Conservation (phyloP, 441 rosid genomes). For the Monsonia emarginata region DNA sequence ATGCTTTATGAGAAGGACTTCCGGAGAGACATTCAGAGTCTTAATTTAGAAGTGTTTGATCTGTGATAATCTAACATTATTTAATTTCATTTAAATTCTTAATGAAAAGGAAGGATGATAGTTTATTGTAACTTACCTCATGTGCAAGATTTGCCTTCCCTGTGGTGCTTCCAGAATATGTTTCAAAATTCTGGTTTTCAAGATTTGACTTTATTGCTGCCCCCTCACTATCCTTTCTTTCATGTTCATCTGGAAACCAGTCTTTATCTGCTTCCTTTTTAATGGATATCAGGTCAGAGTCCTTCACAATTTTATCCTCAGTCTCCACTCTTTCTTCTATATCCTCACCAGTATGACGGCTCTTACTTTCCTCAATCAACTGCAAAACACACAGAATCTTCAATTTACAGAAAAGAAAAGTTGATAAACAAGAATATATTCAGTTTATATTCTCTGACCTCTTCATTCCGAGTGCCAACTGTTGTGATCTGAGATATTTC, state of each 20-base stretch:
- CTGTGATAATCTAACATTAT: neutral
- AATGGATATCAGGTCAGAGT: slow-evolving; percentile 17
- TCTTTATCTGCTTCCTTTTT: slow-evolving; percentile 21
- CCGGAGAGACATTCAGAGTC: neutral
- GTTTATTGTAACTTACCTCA: slow-evolving; percentile 31
- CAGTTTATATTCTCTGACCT: slow-evolving; percentile 19
- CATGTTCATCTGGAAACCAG: slow-evolving; percentile 17
- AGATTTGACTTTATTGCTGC: slow-evolving; percentile 11
- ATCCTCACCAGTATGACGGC: slow-evolving; percentile 16
- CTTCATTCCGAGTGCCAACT: slow-evolving; percentile 15
- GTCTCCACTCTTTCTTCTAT: slow-evolving; percentile 17
- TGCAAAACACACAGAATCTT: slow-evolving; percentile 19
- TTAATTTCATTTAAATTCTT: neutral
- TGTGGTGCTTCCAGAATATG: slow-evolving; percentile 18
- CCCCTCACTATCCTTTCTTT: slow-evolving; percentile 12
- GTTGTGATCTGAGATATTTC: slow-evolving; percentile 8
- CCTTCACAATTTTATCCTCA: slow-evolving; percentile 19
- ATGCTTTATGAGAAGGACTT: neutral
- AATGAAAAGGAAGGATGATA: neutral
- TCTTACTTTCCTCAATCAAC: slow-evolving; percentile 16
- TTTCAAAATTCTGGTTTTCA: slow-evolving; percentile 15
- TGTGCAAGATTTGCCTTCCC: slow-evolving; percentile 20
- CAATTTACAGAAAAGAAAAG: slow-evolving; percentile 4
- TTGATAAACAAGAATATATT: neutral
- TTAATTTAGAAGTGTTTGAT: too few relatives aligned